Percentiles rank a stretch among this genome's conserved stretches.
phyloP scores from a whole-genome alignment of 1,139 yeast genomes.

The Debaryomycetaceae sp. region DNA sequence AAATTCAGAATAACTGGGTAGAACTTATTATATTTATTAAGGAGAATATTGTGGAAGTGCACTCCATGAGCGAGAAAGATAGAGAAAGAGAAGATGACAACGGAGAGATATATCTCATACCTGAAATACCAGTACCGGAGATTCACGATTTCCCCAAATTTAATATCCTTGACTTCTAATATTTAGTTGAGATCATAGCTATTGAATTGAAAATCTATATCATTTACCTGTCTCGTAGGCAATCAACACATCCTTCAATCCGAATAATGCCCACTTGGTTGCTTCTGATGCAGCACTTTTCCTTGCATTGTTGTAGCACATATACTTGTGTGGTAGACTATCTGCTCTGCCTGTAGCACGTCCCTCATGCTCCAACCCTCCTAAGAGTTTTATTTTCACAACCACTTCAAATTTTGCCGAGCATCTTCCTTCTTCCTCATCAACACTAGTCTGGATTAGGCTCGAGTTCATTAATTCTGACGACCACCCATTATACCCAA shows the following conservation, averaged over 20 bases:
- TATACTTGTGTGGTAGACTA: constrained; percentile 29
- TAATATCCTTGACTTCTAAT: constrained; percentile 52
- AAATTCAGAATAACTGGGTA: constrained; percentile 66
- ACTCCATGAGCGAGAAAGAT: constrained; percentile 74
- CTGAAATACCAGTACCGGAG: constrained; percentile 66
- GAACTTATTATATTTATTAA: constrained; percentile 54
- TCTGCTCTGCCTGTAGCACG: constrained; percentile 40
- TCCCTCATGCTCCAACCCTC: constrained; percentile 42
- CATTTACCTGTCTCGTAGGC: constrained; percentile 12
- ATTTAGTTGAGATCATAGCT: no score
- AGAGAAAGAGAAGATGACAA: constrained; percentile 86
- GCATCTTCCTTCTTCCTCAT: constrained; percentile 13
- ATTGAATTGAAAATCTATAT: background rate
- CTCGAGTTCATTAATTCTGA: constrained; percentile 38
- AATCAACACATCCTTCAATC: constrained; percentile 20
- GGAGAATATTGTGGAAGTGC: constrained; percentile 68
- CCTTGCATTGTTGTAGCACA: constrained; percentile 43
- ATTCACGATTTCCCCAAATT: constrained; percentile 58
- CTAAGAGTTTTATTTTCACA: constrained; percentile 43
- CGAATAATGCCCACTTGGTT: constrained; percentile 35
- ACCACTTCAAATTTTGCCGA: constrained; percentile 21
- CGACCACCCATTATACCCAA: constrained; percentile 70
- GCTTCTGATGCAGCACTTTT: constrained; percentile 55
- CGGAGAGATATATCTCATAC: constrained; percentile 74
- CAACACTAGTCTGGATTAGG: constrained; percentile 18